phyloP scores from a whole-genome alignment of 1,139 yeast species.

The Candida labiduridarum region DNA sequence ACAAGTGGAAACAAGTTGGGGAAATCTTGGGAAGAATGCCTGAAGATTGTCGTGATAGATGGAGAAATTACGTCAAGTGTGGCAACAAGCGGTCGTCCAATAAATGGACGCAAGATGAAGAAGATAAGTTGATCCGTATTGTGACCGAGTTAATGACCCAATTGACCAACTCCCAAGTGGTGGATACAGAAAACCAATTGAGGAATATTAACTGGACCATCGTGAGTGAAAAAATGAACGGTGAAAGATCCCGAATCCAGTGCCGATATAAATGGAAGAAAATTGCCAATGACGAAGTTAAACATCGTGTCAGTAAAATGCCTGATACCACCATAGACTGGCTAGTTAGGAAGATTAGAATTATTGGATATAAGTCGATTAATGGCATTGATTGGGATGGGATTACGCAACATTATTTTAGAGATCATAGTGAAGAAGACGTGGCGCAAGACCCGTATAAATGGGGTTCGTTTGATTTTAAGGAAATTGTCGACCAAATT shows the following conservation, averaged over 20 bases:
- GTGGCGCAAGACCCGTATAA: not conserved
- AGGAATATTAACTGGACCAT: conserved; percentile 77
- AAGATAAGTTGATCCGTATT: conserved; percentile 57
- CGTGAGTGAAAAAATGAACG: conserved; percentile 87
- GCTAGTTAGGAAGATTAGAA: conserved; percentile 55
- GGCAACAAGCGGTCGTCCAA: conserved; percentile 72
- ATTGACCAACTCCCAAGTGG: conserved; percentile 22
- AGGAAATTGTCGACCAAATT: not conserved
- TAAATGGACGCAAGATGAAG: conserved; percentile 82
- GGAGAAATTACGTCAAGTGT: conserved; percentile 94
- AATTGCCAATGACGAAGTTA: conserved; percentile 61
- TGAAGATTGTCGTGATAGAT: conserved; percentile 93
- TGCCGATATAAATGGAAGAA: conserved; percentile 96
- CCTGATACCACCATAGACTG: conserved; percentile 55
- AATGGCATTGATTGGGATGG: conserved; percentile 63
- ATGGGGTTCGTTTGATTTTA: conserved; percentile 6
- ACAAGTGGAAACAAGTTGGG: conserved; percentile 88
- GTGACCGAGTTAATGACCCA: conserved; percentile 44
- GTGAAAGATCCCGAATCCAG: conserved; percentile 85
- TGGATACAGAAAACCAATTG: conserved; percentile 4
- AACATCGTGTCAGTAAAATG: conserved; percentile 52
- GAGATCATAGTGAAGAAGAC: conserved; percentile 1
- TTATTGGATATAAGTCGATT: conserved; percentile 46
- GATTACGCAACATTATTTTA: conserved; percentile 7
- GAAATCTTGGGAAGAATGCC: conserved; percentile 87